Base-by-base conservation (phyloP, 495 filamentous ascomycete genomes). In the Podospora pseudoanserina region DNA sequence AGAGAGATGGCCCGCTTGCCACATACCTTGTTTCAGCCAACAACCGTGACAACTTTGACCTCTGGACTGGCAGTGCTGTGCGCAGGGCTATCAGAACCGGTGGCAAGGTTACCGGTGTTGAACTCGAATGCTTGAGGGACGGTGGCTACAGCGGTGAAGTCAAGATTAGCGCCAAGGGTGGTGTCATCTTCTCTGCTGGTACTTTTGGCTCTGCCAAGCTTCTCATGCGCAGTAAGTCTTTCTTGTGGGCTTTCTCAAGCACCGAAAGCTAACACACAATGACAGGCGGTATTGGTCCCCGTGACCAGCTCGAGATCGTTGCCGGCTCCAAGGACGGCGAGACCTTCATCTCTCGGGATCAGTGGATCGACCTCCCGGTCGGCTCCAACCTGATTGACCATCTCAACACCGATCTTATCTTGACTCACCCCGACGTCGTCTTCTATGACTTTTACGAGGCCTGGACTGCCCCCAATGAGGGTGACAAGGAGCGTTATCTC, bases 331-430 rank as follows among this genome's bases (percentile, higher is more conserved):
- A 80, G 13, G 82, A 86, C 65, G 85, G 87, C 13, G 72, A 81
- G 18, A 78, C 74, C 7, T 81, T 88, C 79, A 79, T 85, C 65
- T 74, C 72, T 30, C 73, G 74, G 61, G 73, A 76, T 2, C 68
- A 86, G 13, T 92, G 90, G 89, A 89, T 93, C 72, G 80, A 88
- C 65, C 81, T 90, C n/a, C 90, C 91, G 15, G 90, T 93, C 16
- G 90, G 91, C 20, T 83, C 88, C 70, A 91, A 90, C 72, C 77
- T 92, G 30, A 85, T 88, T 66, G 90, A 93, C 72, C 90, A 94
- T 76, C 83, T 88, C 70, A 90, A 82, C 78, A 92, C 91, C 67
- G 85, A 90, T 70, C 79, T 88, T 11, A 84, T 88, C 65, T 77
- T 92, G 63, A 84, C 82, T 20, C 87, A 90, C 70, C 85, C 86